Conservation (phyloP, 257 asterid genomes). For the Ocimum tenuiflorum region DNA sequence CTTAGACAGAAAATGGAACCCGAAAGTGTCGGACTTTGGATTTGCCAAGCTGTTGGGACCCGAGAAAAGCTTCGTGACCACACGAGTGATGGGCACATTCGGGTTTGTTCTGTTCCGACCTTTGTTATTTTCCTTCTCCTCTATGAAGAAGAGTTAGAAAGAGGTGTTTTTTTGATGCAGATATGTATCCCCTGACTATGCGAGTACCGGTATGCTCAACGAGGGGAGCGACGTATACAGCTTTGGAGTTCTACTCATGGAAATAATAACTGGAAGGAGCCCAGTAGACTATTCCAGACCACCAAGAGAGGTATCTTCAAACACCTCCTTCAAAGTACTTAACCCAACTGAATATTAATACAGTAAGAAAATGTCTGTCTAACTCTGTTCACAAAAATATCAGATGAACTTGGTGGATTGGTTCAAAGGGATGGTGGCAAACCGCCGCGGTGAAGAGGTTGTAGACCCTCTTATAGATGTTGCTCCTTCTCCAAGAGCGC, state of each 20-base stretch:
- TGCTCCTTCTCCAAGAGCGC: constrained; percentile 73
- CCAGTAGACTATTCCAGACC: constrained; percentile 92
- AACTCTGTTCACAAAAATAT: constrained; percentile 4
- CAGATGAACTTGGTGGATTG: constrained; percentile 98
- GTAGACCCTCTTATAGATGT: constrained; percentile 61
- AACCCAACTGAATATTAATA: neutral
- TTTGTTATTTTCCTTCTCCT: neutral
- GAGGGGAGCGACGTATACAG: constrained; percentile 93
- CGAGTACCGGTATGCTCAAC: constrained; percentile 95
- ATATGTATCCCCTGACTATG: constrained; percentile 98
- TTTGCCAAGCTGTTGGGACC: constrained; percentile 85
- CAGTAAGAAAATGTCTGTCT: neutral
- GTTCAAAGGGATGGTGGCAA: constrained; percentile 91
- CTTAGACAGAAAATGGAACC: constrained; percentile 74
- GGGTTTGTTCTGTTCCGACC: constrained; percentile 56
- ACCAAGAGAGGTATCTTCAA: constrained; percentile 70
- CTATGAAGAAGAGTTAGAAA: neutral
- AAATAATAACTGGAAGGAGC: constrained; percentile 75
- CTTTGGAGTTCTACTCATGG: constrained; percentile 94
- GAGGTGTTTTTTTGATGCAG: constrained; percentile 34
- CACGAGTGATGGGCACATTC: constrained; percentile 99
- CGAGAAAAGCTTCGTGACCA: constrained; percentile 89
- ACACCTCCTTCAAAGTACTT: neutral
- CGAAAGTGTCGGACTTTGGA: constrained; percentile 95
- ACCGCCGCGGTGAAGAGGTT: constrained; percentile 73